phyloP scores from a whole-genome alignment of 140 eudicot genomes.

The Bidens hawaiensis region DNA sequence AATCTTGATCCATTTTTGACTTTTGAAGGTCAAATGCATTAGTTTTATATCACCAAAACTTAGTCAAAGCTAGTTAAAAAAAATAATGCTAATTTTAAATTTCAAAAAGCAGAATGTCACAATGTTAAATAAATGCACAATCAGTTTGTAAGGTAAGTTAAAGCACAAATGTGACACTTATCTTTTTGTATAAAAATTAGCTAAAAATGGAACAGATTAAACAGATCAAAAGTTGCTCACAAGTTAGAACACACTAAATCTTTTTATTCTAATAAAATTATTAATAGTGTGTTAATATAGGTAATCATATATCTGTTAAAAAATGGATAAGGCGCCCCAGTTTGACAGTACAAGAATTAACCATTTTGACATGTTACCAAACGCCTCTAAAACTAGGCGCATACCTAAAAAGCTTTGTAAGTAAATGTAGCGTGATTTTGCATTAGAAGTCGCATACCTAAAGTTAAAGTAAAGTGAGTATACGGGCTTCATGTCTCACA shows the following conservation, averaged over 20 bases:
- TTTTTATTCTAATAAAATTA: not conserved
- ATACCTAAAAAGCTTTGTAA: not conserved
- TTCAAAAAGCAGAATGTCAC: not conserved
- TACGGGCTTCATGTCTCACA: conserved; percentile 2
- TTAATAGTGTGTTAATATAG: not conserved
- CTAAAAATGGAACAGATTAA: not conserved
- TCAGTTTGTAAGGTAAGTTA: not conserved
- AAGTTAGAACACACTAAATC: not conserved
- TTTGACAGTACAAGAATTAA: no score
- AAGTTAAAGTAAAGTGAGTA: conserved; percentile 13
- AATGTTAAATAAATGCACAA: not conserved
- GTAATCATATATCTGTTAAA: no score
- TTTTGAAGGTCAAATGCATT: conserved; percentile 1
- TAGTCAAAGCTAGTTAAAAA: not conserved
- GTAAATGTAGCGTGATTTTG: not conserved
- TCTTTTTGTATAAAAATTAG: no score
- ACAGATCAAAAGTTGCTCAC: not conserved
- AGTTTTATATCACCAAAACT: not conserved
- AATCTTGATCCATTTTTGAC: not conserved
- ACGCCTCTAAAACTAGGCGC: not conserved
- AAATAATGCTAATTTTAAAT: not conserved
- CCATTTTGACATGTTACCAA: not conserved
- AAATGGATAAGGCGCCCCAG: no score
- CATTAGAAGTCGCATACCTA: conserved; percentile 27
- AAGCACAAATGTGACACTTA: no score